Evolutionary conservation across 371 early-diverging fungal genomes (phyloP).

Genomic region (Mortierella sp.): DNA sequence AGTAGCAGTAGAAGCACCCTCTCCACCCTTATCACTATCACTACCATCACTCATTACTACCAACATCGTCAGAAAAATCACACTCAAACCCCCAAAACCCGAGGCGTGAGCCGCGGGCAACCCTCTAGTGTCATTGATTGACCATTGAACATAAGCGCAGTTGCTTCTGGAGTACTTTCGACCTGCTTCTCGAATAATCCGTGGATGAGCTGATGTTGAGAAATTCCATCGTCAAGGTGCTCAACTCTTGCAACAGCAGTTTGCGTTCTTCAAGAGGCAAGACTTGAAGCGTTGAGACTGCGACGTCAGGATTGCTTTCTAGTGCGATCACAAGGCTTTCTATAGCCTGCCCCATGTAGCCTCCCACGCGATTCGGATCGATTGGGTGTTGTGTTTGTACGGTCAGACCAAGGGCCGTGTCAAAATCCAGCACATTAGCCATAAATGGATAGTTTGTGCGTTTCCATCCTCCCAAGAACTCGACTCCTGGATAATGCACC

Average conservation of each 20-base stretch:
- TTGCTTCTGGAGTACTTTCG: slow-evolving; percentile 13
- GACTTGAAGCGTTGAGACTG: too few species aligned
- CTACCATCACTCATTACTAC: too few species aligned
- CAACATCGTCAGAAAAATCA: too few species aligned
- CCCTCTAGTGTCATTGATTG: too few species aligned
- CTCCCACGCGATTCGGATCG: background rate
- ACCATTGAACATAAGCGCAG: slow-evolving; percentile 15
- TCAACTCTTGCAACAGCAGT: too few species aligned
- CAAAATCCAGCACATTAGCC: slow-evolving; percentile 5
- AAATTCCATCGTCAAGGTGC: too few species aligned
- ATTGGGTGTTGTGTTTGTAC: background rate
- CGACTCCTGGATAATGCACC: background rate
- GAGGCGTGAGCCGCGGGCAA: too few species aligned
- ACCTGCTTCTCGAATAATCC: slow-evolving; percentile 14
- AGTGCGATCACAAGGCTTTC: slow-evolving; percentile 12
- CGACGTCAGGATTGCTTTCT: background rate
- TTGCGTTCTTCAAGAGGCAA: too few species aligned
- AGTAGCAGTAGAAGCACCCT: too few species aligned
- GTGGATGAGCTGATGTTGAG: slow-evolving; percentile 1
- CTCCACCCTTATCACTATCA: too few species aligned
- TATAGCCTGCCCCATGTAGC: slow-evolving; percentile 20
- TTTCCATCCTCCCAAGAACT: background rate
- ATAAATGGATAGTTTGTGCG: slow-evolving; percentile 17
- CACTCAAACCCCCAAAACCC: too few species aligned
- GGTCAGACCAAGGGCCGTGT: background rate